Conservation (phyloP, 176 grass and related monocot genomes). For the Aegilops sharonensis region DNA sequence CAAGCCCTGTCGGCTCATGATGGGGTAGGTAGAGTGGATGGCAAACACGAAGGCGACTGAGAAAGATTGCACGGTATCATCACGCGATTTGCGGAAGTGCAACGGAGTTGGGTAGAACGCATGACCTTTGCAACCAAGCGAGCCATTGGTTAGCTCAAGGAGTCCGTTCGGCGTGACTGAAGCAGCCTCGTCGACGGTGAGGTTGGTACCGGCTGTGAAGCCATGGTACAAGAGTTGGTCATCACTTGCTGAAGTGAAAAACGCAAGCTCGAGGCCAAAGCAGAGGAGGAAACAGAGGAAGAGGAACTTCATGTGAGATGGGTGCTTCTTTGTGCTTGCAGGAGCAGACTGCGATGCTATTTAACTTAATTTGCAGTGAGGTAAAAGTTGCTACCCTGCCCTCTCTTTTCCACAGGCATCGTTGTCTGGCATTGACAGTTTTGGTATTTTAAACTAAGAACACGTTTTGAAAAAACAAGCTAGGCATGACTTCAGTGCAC, state of each 20-base stretch:
- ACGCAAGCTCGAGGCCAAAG: neutral
- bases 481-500: neutral
- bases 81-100: neutral
- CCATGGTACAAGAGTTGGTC: conserved; percentile 9
- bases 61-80: neutral
- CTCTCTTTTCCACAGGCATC: neutral
- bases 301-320: neutral
- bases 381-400: neutral
- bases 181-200: conserved; percentile 14
- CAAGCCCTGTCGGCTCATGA: conserved; percentile 14
- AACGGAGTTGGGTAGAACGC: neutral
- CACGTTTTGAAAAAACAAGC: neutral
- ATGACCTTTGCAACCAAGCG: neutral
- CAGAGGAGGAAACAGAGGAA: conserved; percentile 10
- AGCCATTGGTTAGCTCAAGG: conserved; percentile 16
- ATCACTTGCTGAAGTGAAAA: neutral
- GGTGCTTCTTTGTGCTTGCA: neutral
- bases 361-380: neutral
- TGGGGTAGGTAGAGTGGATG: neutral
- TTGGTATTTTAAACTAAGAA: neutral
- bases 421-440: neutral
- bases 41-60: conserved; percentile 29
- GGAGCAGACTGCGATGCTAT: neutral
- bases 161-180: neutral
- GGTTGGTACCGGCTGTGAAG: neutral